These are phyloP conservation scores for Beauveria sp. DNA, from an alignment of 2,329 filamentous ascomycete species.

Conservation along the genomic window DNA sequence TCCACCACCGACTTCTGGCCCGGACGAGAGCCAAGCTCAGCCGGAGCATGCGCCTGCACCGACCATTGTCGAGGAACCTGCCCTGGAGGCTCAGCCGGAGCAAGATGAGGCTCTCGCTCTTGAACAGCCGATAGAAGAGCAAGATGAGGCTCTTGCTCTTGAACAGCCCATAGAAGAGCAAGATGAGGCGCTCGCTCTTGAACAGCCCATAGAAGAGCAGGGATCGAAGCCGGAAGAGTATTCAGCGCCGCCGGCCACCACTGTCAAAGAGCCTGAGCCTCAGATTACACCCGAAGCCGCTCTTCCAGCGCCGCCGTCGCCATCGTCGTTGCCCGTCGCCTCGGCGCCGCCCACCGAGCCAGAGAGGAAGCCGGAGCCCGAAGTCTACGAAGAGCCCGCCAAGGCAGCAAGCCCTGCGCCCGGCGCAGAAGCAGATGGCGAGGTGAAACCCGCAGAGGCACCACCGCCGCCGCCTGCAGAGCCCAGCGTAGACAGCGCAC, in stretches of 20 bases:
- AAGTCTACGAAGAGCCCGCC: neutral
- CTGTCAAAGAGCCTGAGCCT: neutral
- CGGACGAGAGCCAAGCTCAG: constrained; percentile 10
- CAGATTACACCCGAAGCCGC: neutral
- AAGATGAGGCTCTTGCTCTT: neutral
- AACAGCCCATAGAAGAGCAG: neutral
- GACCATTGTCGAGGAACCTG: neutral
- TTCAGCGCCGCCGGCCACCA: neutral
- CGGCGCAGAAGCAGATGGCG: neutral
- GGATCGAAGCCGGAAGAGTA: neutral
- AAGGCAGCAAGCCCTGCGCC: neutral
- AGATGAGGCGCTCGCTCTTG: neutral
- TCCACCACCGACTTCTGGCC: neutral
- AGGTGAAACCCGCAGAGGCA: constrained; percentile 1
- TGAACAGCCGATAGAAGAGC: neutral
- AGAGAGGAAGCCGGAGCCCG: neutral
- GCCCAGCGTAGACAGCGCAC: neutral
- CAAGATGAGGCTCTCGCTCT: neutral
- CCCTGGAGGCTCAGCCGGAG: neutral
- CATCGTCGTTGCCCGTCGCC: neutral
- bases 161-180: neutral
- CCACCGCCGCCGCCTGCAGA: neutral
- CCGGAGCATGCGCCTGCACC: constrained; percentile 8
- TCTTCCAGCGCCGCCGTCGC: neutral
- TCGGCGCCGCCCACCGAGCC: neutral